A percentile compares a stretch with the other conserved stretches of the same genome.
Evolutionary conservation across 352 stramenopile genomes (phyloP).

Genomic region (Aphanomyces stellatus): DNA sequence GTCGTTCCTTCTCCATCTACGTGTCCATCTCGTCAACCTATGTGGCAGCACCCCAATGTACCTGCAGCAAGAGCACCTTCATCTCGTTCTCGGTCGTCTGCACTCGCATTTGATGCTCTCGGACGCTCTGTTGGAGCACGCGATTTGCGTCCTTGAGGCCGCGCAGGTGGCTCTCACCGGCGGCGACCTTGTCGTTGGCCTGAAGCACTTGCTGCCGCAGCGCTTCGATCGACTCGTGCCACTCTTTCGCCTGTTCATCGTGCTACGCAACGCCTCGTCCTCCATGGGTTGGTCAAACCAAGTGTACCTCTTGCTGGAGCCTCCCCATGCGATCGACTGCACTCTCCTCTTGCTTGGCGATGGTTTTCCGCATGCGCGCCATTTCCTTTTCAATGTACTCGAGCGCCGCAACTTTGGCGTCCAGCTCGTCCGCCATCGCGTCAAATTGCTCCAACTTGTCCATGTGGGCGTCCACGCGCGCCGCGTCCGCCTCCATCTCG

Average conservation of each 20-base stretch:
- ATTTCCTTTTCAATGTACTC: conserved; percentile 20
- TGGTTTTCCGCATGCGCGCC: conserved; percentile 6
- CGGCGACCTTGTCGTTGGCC: background rate
- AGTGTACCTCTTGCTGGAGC: background rate
- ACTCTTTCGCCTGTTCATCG: background rate
- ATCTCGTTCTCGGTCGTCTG: conserved; percentile 18
- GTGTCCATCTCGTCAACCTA: background rate
- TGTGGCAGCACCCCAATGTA: background rate
- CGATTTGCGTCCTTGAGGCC: background rate
- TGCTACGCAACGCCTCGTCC: background rate
- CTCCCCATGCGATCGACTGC: background rate
- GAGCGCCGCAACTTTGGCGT: conserved; percentile 3
- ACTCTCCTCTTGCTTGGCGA: conserved; percentile 13
- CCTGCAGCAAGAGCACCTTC: conserved; percentile 16
- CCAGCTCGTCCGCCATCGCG: background rate
- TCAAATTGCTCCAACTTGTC: conserved; percentile 13
- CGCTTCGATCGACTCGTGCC: background rate
- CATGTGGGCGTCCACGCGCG: background rate
- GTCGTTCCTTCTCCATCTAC: conserved; percentile 18
- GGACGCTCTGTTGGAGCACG: background rate
- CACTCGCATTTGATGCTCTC: background rate
- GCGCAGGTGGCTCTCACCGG: background rate
- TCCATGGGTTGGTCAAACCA: background rate
- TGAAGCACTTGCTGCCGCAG: background rate
- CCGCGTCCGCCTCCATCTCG: conserved; percentile 6